Evolutionary conservation across 208 protist species (phyloP).

Genomic region (Endotrypanum monterogeii): DNA sequence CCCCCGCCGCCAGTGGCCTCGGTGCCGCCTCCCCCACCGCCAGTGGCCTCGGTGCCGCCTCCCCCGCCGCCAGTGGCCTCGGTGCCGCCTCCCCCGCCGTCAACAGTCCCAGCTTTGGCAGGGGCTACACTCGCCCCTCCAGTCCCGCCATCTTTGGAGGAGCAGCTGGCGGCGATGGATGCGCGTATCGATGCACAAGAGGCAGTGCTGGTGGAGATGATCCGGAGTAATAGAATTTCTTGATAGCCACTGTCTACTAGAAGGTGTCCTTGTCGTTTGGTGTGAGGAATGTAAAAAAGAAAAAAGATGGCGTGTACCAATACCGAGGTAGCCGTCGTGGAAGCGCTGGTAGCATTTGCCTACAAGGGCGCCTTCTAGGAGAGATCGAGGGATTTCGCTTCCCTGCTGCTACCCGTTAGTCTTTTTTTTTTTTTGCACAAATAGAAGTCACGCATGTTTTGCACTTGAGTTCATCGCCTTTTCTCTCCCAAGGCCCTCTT

Average conservation of each 20-base stretch:
- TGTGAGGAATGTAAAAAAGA: not conserved
- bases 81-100: not conserved
- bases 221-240: not conserved
- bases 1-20: constrained; percentile 13
- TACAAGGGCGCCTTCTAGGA: too few relatives aligned
- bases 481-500: too few relatives aligned
- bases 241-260: not conserved
- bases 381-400: not conserved
- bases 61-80: constrained; percentile 13
- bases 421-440: too few relatives aligned
- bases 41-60: too few relatives aligned
- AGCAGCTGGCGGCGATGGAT: constrained; percentile 25
- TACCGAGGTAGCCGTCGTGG: not conserved
- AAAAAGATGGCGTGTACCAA: not conserved
- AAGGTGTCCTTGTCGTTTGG: too few relatives aligned
- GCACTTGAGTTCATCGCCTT: too few relatives aligned
- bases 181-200: constrained; percentile 33
- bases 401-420: not conserved
- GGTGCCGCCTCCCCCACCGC: not conserved
- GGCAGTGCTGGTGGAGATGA: constrained; percentile 19
- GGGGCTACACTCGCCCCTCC: constrained; percentile 6
- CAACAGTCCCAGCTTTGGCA: constrained; percentile 1
- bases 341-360: too few relatives aligned
- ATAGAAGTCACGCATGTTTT: too few relatives aligned
- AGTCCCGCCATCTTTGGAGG: constrained; percentile 2